These are phyloP conservation scores for Acanthamoeba culbertsoni DNA, from an alignment of 208 protist genomes.

Conservation along the genomic window DNA sequence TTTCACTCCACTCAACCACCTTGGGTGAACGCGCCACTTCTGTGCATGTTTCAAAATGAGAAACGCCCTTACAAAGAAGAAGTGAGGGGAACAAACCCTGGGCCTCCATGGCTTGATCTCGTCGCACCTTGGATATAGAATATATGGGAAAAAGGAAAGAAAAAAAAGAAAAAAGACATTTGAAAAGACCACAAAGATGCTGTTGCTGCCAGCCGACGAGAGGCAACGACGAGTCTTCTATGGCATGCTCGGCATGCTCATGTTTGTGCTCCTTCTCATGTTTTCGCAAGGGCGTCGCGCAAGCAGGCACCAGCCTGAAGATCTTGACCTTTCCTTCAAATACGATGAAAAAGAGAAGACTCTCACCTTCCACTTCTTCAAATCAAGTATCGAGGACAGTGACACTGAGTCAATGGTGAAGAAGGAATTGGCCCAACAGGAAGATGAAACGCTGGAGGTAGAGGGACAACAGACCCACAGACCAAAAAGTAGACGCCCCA, in stretches of 20 bases:
- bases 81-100: too few relatives aligned
- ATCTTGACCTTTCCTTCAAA: constrained; percentile 9
- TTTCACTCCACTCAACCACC: neutral
- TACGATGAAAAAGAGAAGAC: constrained; percentile 37
- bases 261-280: constrained; percentile 17
- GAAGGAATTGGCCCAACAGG: neutral
- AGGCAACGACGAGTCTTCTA: neutral
- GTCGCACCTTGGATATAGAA: too few relatives aligned
- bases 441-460: neutral
- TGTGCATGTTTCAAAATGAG: too few relatives aligned
- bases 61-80: too few relatives aligned
- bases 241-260: neutral
- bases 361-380: constrained; percentile 50
- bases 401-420: too few relatives aligned
- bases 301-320: neutral
- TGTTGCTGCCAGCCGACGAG: neutral
- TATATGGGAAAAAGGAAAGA: neutral
- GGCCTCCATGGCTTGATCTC: too few relatives aligned
- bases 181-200: neutral
- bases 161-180: neutral
- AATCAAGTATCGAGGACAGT: neutral
- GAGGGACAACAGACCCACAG: neutral
- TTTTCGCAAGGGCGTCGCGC: neutral
- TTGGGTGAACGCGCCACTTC: too few relatives aligned
- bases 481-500: neutral